Base-by-base conservation (phyloP, 2,329 filamentous ascomycete species). In the Lasiodiplodia sp. region DNA sequence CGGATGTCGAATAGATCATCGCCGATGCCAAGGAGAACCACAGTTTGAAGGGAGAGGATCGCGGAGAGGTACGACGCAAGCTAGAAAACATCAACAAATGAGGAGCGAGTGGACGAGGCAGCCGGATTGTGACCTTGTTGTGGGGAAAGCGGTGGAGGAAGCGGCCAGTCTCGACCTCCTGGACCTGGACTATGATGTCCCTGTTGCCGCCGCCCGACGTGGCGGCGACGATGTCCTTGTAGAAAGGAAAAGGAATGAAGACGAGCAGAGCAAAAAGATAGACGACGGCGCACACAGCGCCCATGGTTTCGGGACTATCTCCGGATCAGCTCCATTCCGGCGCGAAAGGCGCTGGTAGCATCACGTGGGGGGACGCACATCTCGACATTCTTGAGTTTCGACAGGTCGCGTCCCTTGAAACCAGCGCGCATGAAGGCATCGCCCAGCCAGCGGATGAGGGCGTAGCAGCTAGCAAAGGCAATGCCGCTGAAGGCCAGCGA, bases 1-100 rank as follows among this genome's bases (percentile, higher is more conserved):
- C 96, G 90, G 76, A 99, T 97, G 80, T 99, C 96, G 81, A 99
- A 97, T 64, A 97, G 87, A 81, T 99, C 96, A 81, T 99, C 96
- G 72, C 93, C 92, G 70, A 99, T 91, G 67, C 96, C 96, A 40
- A 99, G 90, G 69, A 98, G 90, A 60, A 94, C 92, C 71, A 96
- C 93, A 56, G 91, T 92, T 81, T 97, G 94, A 47, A 99, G 88
- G 7, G 95, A 96, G 73, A 97, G 91, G 76, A 98, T 92, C 71
- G 94, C 96, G 34, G 96, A 96, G 55, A 97, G 89, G 80, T 97
- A 99, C 10, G 94, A 97, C 47, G 95, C 94, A 71, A 99, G 90
- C 92, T 97, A 75, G 53, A 58, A 4, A 58, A 31, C 14, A 58
- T 69, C 38, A 60, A 52, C 47, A 65, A 47, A 34, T 37, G 66